Evolutionary conservation across 78 protist genomes (phyloP).

Genomic region (Speleostelium caveatum): DNA sequence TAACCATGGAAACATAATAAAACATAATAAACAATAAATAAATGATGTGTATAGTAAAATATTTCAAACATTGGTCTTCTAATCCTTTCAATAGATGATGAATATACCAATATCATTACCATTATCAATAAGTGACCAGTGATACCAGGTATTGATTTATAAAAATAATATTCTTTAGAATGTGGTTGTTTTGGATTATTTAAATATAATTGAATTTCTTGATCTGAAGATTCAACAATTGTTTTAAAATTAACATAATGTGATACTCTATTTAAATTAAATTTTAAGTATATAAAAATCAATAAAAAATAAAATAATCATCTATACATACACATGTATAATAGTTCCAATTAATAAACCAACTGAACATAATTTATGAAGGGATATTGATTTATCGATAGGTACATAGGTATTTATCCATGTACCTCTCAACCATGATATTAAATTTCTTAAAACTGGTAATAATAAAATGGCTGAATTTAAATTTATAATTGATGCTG

Average conservation of each 20-base stretch:
- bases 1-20: constrained; percentile 66
- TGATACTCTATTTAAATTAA: constrained; percentile 10
- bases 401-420: constrained; percentile 69
- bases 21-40: constrained; percentile 38
- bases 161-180: constrained; percentile 1
- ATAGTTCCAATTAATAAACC: constrained; percentile 46
- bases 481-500: constrained; percentile 79
- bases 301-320: background rate
- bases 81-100: constrained; percentile 53
- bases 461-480: constrained; percentile 85
- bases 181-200: background rate
- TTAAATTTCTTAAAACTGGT: constrained; percentile 86
- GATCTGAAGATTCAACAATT: background rate
- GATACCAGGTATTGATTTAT: constrained; percentile 32
- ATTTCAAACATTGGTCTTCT: constrained; percentile 80
- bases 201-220: constrained; percentile 12
- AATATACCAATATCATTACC: constrained; percentile 12
- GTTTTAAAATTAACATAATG: constrained; percentile 37
- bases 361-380: constrained; percentile 81
- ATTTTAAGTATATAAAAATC: background rate
- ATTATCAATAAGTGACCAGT: constrained; percentile 56
- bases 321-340: constrained; percentile 40
- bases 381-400: constrained; percentile 85
- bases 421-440: constrained; percentile 51
- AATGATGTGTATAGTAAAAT: constrained; percentile 67